Conservation (phyloP, 352 stramenopile genomes). For the Phytophthora crassamura region DNA sequence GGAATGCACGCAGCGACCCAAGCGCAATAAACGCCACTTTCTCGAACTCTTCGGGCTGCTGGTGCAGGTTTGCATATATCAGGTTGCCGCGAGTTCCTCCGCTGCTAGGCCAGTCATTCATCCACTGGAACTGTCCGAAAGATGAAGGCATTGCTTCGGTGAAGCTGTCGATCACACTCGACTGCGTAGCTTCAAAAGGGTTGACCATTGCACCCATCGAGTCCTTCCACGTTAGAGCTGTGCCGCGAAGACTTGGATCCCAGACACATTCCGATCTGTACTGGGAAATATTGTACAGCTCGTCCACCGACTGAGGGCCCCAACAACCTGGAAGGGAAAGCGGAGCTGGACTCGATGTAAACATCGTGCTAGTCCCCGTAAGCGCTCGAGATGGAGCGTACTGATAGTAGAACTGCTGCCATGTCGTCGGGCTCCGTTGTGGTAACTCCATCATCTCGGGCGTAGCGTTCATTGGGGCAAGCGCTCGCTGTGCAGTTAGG, state of each 20-base stretch:
- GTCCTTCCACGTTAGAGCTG: constrained; percentile 40
- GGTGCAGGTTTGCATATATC: constrained; percentile 46
- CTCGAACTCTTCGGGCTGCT: constrained; percentile 32
- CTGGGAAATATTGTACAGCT: constrained; percentile 21
- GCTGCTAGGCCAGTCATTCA: constrained; percentile 44
- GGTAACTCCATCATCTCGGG: constrained; percentile 16
- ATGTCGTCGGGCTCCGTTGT: constrained; percentile 13
- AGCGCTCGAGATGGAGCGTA: constrained; percentile 9
- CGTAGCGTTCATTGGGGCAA: constrained; percentile 20
- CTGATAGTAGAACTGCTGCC: constrained; percentile 30
- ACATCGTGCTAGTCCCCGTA: constrained; percentile 4
- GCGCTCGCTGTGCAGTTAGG: constrained; percentile 39
- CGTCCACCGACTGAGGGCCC: constrained; percentile 22
- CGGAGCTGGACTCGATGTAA: constrained; percentile 21
- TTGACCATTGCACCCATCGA: constrained; percentile 29
- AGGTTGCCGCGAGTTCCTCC: constrained; percentile 48
- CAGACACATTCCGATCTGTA: constrained; percentile 44
- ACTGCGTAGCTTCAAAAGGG: constrained; percentile 42
- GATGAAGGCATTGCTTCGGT: constrained; percentile 34
- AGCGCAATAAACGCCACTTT: constrained; percentile 39
- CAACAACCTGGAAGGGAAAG: constrained; percentile 22
- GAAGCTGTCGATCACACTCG: constrained; percentile 40
- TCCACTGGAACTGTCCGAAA: constrained; percentile 46
- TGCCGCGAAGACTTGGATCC: constrained; percentile 36
- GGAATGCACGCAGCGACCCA: constrained; percentile 49